These are phyloP conservation scores for Nigrograna mackinnonii DNA, from an alignment of 2,329 filamentous ascomycete species.

Conservation along the genomic window DNA sequence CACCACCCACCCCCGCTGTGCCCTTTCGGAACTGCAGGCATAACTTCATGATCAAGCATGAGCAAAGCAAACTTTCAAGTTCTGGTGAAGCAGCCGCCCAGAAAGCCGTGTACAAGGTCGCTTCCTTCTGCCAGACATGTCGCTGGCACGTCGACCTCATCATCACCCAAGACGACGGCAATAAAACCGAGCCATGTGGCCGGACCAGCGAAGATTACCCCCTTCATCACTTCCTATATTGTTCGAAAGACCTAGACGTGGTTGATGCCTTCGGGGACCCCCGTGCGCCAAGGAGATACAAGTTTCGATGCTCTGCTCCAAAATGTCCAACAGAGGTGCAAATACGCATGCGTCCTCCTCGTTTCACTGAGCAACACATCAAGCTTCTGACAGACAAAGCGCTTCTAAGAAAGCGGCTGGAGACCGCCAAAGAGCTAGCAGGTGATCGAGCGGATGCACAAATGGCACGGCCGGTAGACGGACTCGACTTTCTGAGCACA, in stretches of 20 bases:
- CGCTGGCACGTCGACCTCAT: conserved; percentile 64
- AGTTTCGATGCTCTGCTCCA: conserved; percentile 63
- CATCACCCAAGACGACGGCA: conserved; percentile 50
- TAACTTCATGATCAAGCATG: conserved; percentile 59
- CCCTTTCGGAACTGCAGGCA: conserved; percentile 59
- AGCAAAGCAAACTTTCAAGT: conserved; percentile 55
- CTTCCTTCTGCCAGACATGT: conserved; percentile 65
- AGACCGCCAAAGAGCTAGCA: conserved; percentile 54
- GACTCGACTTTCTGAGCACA: conserved; percentile 59
- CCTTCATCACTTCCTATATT: conserved; percentile 62
- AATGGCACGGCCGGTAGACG: conserved; percentile 56
- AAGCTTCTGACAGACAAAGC: conserved; percentile 58
- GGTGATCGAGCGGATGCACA: conserved; percentile 58
- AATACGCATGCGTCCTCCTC: conserved; percentile 56
- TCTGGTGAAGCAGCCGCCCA: conserved; percentile 44
- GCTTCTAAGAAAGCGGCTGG: conserved; percentile 56
- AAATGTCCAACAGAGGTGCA: conserved; percentile 58
- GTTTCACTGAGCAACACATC: conserved; percentile 54
- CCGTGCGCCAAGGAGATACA: conserved; percentile 27
- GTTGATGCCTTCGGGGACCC: conserved; percentile 17
- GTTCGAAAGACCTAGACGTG: conserved; percentile 16
- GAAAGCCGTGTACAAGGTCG: conserved; percentile 57
- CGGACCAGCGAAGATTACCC: conserved; percentile 51
- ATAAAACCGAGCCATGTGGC: conserved; percentile 45
- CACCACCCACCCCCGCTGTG: conserved; percentile 33